Evolutionary conservation across 148 eudicot genomes (phyloP).

Genomic region (Fagopyrum homotropicum): DNA sequence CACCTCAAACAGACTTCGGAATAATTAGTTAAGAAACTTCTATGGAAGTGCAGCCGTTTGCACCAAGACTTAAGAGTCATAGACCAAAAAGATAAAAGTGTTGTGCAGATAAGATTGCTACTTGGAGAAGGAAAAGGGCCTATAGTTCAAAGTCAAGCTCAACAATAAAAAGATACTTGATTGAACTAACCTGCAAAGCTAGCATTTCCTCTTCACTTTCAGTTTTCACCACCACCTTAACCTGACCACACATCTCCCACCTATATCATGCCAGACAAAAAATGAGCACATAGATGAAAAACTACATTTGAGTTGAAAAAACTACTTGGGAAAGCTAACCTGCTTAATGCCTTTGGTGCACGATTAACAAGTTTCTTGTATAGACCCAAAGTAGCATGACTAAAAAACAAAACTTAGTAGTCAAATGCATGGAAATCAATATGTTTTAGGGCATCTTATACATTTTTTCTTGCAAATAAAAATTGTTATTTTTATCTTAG

Average conservation of each 20-base stretch:
- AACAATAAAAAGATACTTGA: slow-evolving; percentile 1
- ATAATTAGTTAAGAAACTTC: too few species aligned
- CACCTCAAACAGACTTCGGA: too few species aligned
- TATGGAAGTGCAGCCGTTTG: too few species aligned
- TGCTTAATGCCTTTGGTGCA: slow-evolving; percentile 84
- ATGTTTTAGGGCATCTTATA: not conserved
- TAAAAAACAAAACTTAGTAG: slow-evolving; percentile 17
- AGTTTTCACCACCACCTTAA: slow-evolving; percentile 91
- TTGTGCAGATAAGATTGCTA: not conserved
- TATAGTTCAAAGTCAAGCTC: not conserved
- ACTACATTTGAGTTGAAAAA: slow-evolving; percentile 1
- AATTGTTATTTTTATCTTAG: not conserved
- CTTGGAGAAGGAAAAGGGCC: not conserved
- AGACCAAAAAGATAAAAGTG: not conserved
- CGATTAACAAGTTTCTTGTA: slow-evolving; percentile 78
- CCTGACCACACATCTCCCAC: slow-evolving; percentile 99
- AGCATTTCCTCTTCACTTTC: slow-evolving; percentile 95
- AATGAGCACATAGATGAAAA: slow-evolving; percentile 11
- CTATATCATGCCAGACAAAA: slow-evolving; percentile 29
- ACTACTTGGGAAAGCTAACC: slow-evolving; percentile 30
- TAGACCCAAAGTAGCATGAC: slow-evolving; percentile 97
- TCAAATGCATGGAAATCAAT: not conserved
- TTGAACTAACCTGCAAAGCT: slow-evolving; percentile 53
- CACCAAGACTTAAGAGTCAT: not conserved
- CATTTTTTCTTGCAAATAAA: not conserved